These are phyloP conservation scores for Claviceps arundinis DNA, from an alignment of 2,329 filamentous ascomycete species.

Conservation along the genomic window DNA sequence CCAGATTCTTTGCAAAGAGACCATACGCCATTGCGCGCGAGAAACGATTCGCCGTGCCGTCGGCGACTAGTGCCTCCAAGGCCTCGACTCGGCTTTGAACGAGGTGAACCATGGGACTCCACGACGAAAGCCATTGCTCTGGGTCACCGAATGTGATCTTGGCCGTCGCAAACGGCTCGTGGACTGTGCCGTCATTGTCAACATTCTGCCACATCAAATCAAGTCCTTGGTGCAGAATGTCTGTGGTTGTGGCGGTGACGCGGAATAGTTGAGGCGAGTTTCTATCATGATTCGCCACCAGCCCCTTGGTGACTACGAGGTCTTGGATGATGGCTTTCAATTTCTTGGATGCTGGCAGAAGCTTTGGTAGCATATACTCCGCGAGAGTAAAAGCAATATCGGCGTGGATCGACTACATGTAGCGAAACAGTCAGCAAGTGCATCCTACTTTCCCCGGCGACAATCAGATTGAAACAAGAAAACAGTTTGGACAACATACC, in stretches of 20 bases:
- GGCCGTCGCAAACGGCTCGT: constrained; percentile 9
- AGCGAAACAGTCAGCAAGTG: background rate
- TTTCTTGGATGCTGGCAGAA: constrained; percentile 40
- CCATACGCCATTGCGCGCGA: constrained; percentile 41
- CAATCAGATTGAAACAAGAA: too few relatives aligned
- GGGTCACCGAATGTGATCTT: constrained; percentile 33
- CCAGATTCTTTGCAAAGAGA: constrained; percentile 35
- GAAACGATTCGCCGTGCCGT: constrained; percentile 6
- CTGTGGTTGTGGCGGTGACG: constrained; percentile 19
- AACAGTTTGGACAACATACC: constrained; percentile 18
- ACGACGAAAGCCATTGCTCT: constrained; percentile 38
- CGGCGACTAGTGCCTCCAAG: constrained; percentile 22
- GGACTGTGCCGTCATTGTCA: constrained; percentile 1
- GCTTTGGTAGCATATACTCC: constrained; percentile 49
- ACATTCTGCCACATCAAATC: constrained; percentile 21
- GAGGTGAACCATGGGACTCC: constrained; percentile 46
- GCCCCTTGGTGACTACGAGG: constrained; percentile 51
- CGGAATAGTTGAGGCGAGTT: constrained; percentile 18
- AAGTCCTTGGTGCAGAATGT: constrained; percentile 31
- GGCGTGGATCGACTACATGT: constrained; percentile 25
- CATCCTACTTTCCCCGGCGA: too few relatives aligned
- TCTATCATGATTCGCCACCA: constrained; percentile 13
- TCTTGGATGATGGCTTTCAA: constrained; percentile 51
- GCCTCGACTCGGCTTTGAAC: constrained; percentile 48
- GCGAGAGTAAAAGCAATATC: constrained; percentile 52